A percentile compares a stretch with the other conserved stretches of the same genome.
Conservation (phyloP, 2,329 filamentous ascomycete species). For the Xylariales sp. region DNA sequence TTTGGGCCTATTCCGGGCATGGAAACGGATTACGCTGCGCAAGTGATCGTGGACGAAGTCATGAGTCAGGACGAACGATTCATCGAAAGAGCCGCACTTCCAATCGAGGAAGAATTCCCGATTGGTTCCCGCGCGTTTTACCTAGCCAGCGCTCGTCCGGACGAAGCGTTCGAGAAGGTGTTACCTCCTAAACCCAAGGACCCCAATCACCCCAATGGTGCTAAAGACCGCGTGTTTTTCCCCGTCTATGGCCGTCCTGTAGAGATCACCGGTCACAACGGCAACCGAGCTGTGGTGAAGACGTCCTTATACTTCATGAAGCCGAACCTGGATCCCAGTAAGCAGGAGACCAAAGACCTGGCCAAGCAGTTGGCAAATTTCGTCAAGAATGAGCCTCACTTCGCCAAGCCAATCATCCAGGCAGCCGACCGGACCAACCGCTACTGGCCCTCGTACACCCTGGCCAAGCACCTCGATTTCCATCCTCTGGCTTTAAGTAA, state of each 20-base stretch:
- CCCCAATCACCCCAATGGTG: slow-evolving; percentile 47
- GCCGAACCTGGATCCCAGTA: slow-evolving; percentile 63
- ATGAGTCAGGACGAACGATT: slow-evolving; percentile 90
- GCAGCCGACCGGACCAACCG: slow-evolving; percentile 65
- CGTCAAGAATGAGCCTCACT: slow-evolving; percentile 66
- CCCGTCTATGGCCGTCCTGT: slow-evolving; percentile 7
- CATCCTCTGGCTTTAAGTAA: slow-evolving; percentile 89
- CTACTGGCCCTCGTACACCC: slow-evolving; percentile 84
- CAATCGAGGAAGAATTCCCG: slow-evolving; percentile 89
- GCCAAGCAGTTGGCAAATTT: slow-evolving; percentile 2
- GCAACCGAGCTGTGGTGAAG: slow-evolving; percentile 55
- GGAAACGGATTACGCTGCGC: slow-evolving; percentile 85
- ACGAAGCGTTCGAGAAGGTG: slow-evolving; percentile 71
- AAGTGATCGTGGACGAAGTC: slow-evolving; percentile 85
- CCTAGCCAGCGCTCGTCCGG: slow-evolving; percentile 73
- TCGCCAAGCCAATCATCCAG: slow-evolving; percentile 68
- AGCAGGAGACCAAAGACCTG: slow-evolving; percentile 43
- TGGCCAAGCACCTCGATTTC: slow-evolving; percentile 75
- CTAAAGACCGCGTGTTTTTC: background rate
- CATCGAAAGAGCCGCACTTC: slow-evolving; percentile 80
- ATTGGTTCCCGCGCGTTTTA: slow-evolving; percentile 82
- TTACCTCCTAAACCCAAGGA: slow-evolving; percentile 46
- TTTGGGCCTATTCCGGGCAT: slow-evolving; percentile 82
- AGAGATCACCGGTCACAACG: slow-evolving; percentile 3
- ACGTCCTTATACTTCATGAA: slow-evolving; percentile 31